Evolutionary conservation across 805 yeast genomes (phyloP), one percentile per base, ranked within the genome.

Genomic region (Suhomyces sp.): DNA sequence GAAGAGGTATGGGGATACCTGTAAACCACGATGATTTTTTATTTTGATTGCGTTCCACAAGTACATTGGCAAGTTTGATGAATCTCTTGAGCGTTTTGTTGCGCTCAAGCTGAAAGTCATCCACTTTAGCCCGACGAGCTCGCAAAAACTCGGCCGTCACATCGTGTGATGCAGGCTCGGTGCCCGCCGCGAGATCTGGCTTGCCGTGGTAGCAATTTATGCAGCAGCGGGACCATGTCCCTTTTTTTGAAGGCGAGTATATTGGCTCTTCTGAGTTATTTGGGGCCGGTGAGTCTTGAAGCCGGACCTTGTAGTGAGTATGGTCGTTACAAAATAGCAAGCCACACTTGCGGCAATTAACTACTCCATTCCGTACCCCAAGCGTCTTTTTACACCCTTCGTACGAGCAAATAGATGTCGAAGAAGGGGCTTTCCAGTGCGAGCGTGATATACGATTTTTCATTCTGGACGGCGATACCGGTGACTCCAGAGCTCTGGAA

Each of bases 301-400:
- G 42, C 12, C 42, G 42, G 45, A 83, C 76, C 49, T 77, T 73
- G 59, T 75, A 84, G 49, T 71, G 64, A 3, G 90, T 74, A 68
- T 91, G 96, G 27, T 65, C 67, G 54, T 79, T 78, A 65, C 97
- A 90, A 63, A 69, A 89, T 15, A 90, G 65, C 24, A 73, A 62
- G 0, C 97, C 97, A 70, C 97, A 91, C 58, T 80, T 81, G 23
- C 93, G 71, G 67, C 97, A 89, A 64, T 90, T 86, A 5, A 82
- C 81, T 2, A 78, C 67, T 0, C 88, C 89, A 57, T 77, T 80
- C 53, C 82, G 79, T 26, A 81, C 71, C 48, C 71, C 77, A 38
- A 87, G 69, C 4, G 54, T 59, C 49, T 70, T 77, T 7, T 59
- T 51, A 60, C 90, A 86, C 0, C 60, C 59, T 0, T 55, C 54